Percentiles rank a stretch among this genome's conserved stretches.
Conservation (phyloP, 768 basidiomycete species). For the Saitozyma sp. region DNA sequence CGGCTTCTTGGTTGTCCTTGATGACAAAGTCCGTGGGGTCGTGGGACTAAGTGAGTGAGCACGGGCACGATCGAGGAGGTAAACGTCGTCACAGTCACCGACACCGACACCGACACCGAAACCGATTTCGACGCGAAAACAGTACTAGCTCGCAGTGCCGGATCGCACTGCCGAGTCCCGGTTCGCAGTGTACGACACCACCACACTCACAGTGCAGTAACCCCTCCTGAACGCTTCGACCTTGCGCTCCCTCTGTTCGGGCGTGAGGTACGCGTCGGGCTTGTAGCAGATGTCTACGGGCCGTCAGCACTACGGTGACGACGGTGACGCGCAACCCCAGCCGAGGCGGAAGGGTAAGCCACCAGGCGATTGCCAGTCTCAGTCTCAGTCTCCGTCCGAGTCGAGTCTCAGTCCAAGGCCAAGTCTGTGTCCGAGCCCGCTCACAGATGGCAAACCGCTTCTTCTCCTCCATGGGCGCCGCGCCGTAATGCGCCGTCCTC, state of each 20-base stretch:
- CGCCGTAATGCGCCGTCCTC: slow-evolving; percentile 35
- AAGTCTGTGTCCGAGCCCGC: too few species aligned
- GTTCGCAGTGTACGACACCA: too few species aligned
- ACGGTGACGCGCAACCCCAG: too few species aligned
- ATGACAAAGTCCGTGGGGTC: slow-evolving; percentile 27
- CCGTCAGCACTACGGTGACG: background rate
- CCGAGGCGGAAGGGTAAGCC: too few species aligned
- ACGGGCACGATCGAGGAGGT: background rate
- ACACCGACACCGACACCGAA: too few species aligned
- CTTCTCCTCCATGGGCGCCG: slow-evolving; percentile 21
- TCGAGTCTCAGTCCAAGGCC: background rate
- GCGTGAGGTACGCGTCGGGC: slow-evolving; percentile 20
- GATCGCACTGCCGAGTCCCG: background rate
- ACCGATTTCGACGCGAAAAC: too few species aligned
- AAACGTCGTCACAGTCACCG: too few species aligned
- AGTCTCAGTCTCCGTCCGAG: background rate
- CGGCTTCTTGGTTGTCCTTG: slow-evolving; percentile 18
- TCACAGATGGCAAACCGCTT: slow-evolving; percentile 31
- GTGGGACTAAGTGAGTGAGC: slow-evolving; percentile 17
- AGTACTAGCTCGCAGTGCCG: background rate
- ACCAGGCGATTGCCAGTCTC: too few species aligned
- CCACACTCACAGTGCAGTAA: slow-evolving; percentile 25
- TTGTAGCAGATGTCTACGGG: slow-evolving; percentile 37
- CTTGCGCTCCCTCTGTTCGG: slow-evolving; percentile 17
- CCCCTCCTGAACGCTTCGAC: slow-evolving; percentile 30